Evolutionary conservation across 208 protist genomes (phyloP).

Genomic region (Endotrypanum monterogeii): DNA sequence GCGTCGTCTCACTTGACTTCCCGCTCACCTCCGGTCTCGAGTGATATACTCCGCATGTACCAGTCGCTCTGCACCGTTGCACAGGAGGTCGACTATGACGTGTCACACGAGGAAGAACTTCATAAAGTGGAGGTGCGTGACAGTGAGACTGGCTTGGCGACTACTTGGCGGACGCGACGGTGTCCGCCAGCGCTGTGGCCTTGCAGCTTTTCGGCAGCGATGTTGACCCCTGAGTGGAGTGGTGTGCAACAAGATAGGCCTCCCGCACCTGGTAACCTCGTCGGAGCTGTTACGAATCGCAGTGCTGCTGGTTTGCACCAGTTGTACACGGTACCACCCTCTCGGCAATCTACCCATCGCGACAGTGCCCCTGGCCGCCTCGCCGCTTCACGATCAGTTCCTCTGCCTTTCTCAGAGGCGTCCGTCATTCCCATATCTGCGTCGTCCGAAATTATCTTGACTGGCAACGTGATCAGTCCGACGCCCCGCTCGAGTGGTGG

Average conservation of each 20-base stretch:
- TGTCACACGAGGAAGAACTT: constrained; percentile 22
- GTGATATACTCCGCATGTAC: constrained; percentile 7
- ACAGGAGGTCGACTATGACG: constrained; percentile 30
- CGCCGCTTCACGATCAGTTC: background rate
- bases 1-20: background rate
- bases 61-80: constrained; percentile 20
- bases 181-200: background rate
- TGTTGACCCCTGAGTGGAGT: background rate
- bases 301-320: background rate
- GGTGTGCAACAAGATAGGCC: background rate
- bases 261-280: no score
- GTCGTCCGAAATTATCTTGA: background rate
- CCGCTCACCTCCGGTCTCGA: background rate
- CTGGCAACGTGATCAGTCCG: background rate
- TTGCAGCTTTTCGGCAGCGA: background rate
- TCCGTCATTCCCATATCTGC: background rate
- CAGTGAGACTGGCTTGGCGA: constrained; percentile 26
- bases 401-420: constrained; percentile 1
- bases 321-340: constrained; percentile 5
- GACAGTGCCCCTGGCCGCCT: background rate
- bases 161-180: constrained; percentile 18
- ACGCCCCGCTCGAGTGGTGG: background rate
- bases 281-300: background rate
- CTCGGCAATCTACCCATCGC: background rate
- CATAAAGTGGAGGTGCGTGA: constrained; percentile 27